These are phyloP conservation scores for Bimuria novae-zelandiae DNA, from an alignment of 2,329 filamentous ascomycete genomes.

Conservation along the genomic window DNA sequence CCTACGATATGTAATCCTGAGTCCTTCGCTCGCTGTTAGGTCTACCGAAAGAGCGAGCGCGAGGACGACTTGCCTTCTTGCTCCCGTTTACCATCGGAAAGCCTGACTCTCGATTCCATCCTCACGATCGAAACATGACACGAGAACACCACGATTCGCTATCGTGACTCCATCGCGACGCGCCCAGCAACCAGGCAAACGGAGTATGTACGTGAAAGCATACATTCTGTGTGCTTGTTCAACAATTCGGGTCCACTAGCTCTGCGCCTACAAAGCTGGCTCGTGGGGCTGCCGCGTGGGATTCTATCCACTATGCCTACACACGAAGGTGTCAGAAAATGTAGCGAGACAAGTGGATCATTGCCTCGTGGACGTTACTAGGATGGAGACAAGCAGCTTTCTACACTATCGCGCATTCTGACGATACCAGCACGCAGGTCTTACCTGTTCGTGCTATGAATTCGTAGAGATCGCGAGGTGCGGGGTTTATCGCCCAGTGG, in stretches of 20 bases:
- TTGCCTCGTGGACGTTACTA: neutral
- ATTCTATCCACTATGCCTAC: neutral
- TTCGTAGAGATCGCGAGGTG: neutral
- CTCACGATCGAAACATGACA: neutral
- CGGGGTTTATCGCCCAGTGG: neutral
- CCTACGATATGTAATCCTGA: neutral
- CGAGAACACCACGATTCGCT: neutral
- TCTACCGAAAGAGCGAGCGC: slow-evolving; percentile 1
- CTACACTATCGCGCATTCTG: neutral
- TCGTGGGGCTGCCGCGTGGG: neutral
- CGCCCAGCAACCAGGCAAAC: slow-evolving; percentile 8
- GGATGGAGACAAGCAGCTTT: neutral
- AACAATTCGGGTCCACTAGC: neutral
- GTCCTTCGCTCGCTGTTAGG: neutral
- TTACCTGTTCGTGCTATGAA: neutral
- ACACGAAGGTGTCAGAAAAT: slow-evolving; percentile 2
- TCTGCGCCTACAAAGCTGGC: neutral
- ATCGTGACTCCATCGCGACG: neutral
- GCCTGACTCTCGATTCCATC: neutral
- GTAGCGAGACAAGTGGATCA: neutral
- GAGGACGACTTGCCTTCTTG: neutral
- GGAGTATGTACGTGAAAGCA: neutral
- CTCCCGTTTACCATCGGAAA: neutral
- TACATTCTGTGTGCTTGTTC: neutral
- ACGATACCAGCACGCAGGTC: neutral